phyloP scores from a whole-genome alignment of 768 basidiomycete genomes.

The Phanerodontia chrysosporium region DNA sequence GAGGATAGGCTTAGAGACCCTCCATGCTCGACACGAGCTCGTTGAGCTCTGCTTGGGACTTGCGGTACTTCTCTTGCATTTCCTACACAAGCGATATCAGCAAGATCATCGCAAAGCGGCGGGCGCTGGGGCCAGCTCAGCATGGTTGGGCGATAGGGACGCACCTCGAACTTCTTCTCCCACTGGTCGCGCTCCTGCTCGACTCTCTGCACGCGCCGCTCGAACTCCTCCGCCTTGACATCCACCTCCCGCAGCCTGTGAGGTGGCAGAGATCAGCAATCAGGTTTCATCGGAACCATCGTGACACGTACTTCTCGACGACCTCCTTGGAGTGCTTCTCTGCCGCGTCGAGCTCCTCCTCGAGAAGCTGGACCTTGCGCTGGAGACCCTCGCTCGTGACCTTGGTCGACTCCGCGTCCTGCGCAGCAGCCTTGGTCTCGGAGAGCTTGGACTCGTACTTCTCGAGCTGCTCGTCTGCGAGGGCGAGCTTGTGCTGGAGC shows the following conservation, averaged over 20 bases:
- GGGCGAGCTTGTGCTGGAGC: slow-evolving; percentile 62
- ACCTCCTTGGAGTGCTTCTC: slow-evolving; percentile 98
- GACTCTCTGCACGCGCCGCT: slow-evolving; percentile 79
- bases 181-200: slow-evolving; percentile 90
- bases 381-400: slow-evolving; percentile 66
- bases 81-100: slow-evolving; percentile 47
- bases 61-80: slow-evolving; percentile 59
- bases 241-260: slow-evolving; percentile 90
- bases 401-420: slow-evolving; percentile 68
- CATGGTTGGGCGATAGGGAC: slow-evolving; percentile 18
- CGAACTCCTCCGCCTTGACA: slow-evolving; percentile 98
- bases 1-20: slow-evolving; percentile 21
- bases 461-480: slow-evolving; percentile 66
- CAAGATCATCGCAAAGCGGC: background rate
- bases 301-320: slow-evolving; percentile 79
- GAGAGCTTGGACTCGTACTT: slow-evolving; percentile 62
- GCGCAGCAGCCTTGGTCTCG: slow-evolving; percentile 59
- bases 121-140: background rate
- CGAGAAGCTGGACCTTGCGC: slow-evolving; percentile 86
- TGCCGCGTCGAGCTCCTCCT: slow-evolving; percentile 92
- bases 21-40: slow-evolving; percentile 79
- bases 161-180: slow-evolving; percentile 94
- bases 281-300: background rate
- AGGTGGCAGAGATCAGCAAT: slow-evolving; percentile 4
- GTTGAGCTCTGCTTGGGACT: slow-evolving; percentile 77